phyloP scores from a whole-genome alignment of 345 rosid genomes.

The Pistacia atlantica region DNA sequence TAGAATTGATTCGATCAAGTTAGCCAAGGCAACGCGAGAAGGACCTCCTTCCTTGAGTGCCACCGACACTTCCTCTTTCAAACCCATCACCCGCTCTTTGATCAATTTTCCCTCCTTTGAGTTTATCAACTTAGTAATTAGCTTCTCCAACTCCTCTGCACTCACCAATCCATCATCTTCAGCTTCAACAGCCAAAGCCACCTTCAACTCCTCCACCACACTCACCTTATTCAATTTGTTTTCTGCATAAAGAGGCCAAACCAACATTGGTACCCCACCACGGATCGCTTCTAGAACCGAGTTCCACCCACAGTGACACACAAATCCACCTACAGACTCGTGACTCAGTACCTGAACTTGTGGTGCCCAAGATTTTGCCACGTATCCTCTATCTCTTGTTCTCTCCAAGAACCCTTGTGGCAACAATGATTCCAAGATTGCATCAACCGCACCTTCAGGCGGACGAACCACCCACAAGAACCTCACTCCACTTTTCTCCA shows the following conservation, averaged over 20 bases:
- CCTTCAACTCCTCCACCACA: slow-evolving; percentile 9
- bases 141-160: slow-evolving; percentile 17
- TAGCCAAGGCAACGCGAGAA: slow-evolving; percentile 7
- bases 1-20: too few relatives aligned
- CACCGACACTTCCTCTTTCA: neutral
- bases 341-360: slow-evolving; percentile 22
- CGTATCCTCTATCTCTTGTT: too few relatives aligned
- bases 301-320: too few relatives aligned
- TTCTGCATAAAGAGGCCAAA: too few relatives aligned
- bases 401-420: too few relatives aligned
- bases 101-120: slow-evolving; percentile 10
- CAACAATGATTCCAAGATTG: too few relatives aligned
- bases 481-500: slow-evolving; percentile 23
- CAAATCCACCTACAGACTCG: slow-evolving; percentile 19
- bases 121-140: slow-evolving; percentile 19
- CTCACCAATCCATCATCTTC: slow-evolving; percentile 1
- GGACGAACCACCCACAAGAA: slow-evolving; percentile 21
- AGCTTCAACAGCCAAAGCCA: neutral
- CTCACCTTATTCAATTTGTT: too few relatives aligned
- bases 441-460: too few relatives aligned
- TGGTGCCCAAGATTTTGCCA: slow-evolving; percentile 18
- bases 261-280: too few relatives aligned
- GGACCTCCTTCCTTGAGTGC: slow-evolving; percentile 22
- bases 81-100: neutral
- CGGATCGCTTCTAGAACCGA: too few relatives aligned